Evolutionary conservation across 805 yeast genomes (phyloP), one percentile per base, ranked within the genome.

Genomic region (Monosporozyma yasuniensis): DNA sequence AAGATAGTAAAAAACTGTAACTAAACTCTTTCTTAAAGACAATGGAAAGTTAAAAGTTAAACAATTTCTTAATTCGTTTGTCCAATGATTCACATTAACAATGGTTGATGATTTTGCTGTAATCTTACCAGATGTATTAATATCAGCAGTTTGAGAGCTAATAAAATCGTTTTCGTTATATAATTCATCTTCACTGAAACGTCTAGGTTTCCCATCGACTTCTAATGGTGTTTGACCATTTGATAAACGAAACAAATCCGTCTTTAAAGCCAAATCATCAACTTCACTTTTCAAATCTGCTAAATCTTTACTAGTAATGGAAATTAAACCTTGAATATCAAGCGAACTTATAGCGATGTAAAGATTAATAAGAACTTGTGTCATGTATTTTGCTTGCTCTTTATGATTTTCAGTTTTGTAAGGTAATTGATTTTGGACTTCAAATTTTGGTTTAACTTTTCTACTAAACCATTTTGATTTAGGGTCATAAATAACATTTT

Each of bases 31-130:
- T 48, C 89, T 75, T 44, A 82, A 66, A 1, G 72, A 56, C 11
- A 87, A 57, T 0, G 99, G 97, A 70, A 91, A 74, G 47, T 84
- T 84, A 58, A 84, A 80, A 57, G 77, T 78, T 48, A 88, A 64
- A 78, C 96, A 84, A 39, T 84, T 82, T 47, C 79, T 76, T 54
- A 91, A 73, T 63, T 89, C 97, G 48, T 84, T 81, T 0, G 96
- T 84, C 96, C 96, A 90, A 51, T 84, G 86, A 48, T 83, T 76
- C 7, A 88, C 83, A 43, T 82, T 76, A 6, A 85, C 80, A 6
- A 87, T 83, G 0, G 93, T 79, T 0, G 93, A 84, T 0, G 87
- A 79, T 55, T 77, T 74, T 2, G 84, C 79, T 1, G 82, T 74
- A 9, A 80, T 74, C 55, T 80, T 81, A 52, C 83, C 81, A 44